Evolutionary conservation across 2,329 filamentous ascomycete species (phyloP).

Genomic region (Talaromyces sp.): DNA sequence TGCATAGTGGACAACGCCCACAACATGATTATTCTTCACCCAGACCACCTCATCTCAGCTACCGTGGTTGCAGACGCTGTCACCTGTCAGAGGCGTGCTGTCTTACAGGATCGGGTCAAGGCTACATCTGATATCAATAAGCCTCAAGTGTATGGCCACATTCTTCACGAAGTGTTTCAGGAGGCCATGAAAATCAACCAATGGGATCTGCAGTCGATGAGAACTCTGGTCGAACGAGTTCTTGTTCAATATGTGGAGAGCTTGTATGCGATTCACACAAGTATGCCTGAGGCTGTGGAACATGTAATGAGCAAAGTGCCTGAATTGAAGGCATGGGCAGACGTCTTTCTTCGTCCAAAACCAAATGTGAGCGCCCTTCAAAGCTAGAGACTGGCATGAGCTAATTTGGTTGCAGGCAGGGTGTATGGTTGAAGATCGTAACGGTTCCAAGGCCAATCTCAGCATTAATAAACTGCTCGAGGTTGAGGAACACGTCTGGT

Average conservation of each 20-base stretch:
- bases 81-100: slow-evolving; percentile 81
- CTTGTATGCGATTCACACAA: slow-evolving; percentile 80
- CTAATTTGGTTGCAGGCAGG: slow-evolving; percentile 50
- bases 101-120: slow-evolving; percentile 92
- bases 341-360: slow-evolving; percentile 67
- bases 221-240: slow-evolving; percentile 62
- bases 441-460: slow-evolving; percentile 71
- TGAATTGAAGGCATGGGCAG: slow-evolving; percentile 78
- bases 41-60: slow-evolving; percentile 90
- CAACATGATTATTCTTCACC: slow-evolving; percentile 87
- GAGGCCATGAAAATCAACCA: slow-evolving; percentile 76
- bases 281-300: slow-evolving; percentile 67
- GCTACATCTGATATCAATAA: slow-evolving; percentile 75
- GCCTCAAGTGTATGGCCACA: slow-evolving; percentile 84
- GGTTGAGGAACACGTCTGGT: slow-evolving; percentile 98
- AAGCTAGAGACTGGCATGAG: slow-evolving; percentile 13
- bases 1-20: slow-evolving; percentile 79
- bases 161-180: slow-evolving; percentile 94
- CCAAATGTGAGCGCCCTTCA: slow-evolving; percentile 56
- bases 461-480: slow-evolving; percentile 91
- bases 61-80: slow-evolving; percentile 97
- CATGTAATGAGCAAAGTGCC: slow-evolving; percentile 79
- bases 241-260: slow-evolving; percentile 80
- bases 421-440: slow-evolving; percentile 73
- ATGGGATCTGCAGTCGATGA: slow-evolving; percentile 70